Conservation (phyloP, 768 basidiomycete species). For the Coprinellus aureogranulatus region DNA sequence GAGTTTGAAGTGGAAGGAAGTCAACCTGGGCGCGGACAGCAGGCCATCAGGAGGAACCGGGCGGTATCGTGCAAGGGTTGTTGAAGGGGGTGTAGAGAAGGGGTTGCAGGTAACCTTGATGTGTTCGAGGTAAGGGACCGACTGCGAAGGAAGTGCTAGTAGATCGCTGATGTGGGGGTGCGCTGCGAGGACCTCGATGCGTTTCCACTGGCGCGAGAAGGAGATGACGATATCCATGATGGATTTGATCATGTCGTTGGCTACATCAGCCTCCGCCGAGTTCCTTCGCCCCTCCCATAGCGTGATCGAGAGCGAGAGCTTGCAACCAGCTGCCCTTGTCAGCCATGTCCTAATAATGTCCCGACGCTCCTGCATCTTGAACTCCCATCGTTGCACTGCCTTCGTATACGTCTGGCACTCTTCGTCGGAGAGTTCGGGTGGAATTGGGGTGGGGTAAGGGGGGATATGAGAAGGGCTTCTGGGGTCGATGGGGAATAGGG, state of each 20-base stretch:
- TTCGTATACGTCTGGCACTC: not conserved
- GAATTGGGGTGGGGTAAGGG: conserved; percentile 1
- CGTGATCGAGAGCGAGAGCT: conserved; percentile 1
- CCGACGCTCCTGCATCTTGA: conserved; percentile 3
- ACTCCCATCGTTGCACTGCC: not conserved
- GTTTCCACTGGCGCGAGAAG: conserved; percentile 1
- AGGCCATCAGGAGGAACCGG: not conserved
- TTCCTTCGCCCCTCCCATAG: not conserved
- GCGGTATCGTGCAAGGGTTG: not conserved
- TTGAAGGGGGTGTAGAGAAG: not conserved
- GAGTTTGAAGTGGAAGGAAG: conserved; percentile 5
- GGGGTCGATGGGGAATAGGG: conserved; percentile 7
- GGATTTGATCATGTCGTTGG: not conserved
- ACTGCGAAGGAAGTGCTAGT: not conserved
- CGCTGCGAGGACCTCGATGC: conserved; percentile 2
- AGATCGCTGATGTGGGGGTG: conserved; percentile 3
- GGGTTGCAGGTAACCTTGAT: conserved; percentile 4
- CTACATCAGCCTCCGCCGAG: not conserved
- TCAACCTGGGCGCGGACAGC: not conserved
- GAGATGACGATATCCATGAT: conserved; percentile 4
- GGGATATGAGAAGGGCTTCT: not conserved
- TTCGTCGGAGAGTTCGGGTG: not conserved
- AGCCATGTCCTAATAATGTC: not conserved
- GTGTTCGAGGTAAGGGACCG: not conserved
- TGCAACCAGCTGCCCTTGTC: conserved; percentile 1